Base-by-base conservation (phyloP, 345 rosid genomes). In the Ricinus communis region DNA sequence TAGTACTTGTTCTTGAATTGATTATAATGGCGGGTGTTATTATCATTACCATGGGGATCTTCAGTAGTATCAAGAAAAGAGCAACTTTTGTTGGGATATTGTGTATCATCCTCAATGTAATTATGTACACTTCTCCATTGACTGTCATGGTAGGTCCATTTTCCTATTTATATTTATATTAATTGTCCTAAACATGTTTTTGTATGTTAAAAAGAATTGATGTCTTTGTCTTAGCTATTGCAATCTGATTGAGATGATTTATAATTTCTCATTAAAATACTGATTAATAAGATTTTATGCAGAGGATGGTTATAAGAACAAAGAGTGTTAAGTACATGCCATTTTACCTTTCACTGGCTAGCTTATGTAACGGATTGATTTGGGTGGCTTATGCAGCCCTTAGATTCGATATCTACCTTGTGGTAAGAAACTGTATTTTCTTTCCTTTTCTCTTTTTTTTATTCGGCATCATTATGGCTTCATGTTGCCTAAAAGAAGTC, bases 281-380 rank as follows among this genome's bases (percentile, higher is more conserved):
- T n/a, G n/a, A n/a, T n/a, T n/a, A n/a, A n/a, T n/a, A n/a, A n/a
- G n/a, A n/a, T n/a, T n/a, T n/a, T n/a, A 51, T 5, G 56, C 84
- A 90, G 96, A 74, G 33, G 70, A 76, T 65, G 78, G 98, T 90
- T 64, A 86, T 90, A 68, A 64, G 50, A 77, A 84, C 96, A 47
- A 93, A 83, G 87, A 93, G 98, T 59, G 96, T 93, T 41, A 88
- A 88, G 86, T 93, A 82, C 88, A 88, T 93, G 98, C 98, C 98
- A 0, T 77, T 93, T 72, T 62, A 24, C 45, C 75, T 93, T 4
- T 84, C 98, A 5, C 33, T 90, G 2, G 81, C 88, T 41, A 86
- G 71, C 77, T 69, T 88, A 3, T 55, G 66, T 47, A 90, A 90
- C 45, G 96, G 93, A 0, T 0, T 77, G 62, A 41, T 90, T 43